phyloP scores from a whole-genome alignment of 768 basidiomycete species.

The Phaeotremella skinneri region DNA sequence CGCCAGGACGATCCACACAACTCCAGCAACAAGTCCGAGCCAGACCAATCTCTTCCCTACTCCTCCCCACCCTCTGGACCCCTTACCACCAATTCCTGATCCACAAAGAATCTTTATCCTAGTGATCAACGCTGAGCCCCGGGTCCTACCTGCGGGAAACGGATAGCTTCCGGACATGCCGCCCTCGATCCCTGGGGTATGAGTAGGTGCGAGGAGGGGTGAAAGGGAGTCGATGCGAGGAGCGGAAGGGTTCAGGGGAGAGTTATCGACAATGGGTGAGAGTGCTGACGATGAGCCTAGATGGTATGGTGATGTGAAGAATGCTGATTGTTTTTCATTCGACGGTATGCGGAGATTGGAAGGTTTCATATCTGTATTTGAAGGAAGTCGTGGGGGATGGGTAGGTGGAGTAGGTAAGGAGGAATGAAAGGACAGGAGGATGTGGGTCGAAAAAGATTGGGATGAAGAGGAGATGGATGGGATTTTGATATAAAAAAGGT shows the following conservation, averaged over 20 bases:
- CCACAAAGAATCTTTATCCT: neutral
- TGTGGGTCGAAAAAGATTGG: too few species aligned
- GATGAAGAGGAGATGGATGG: too few species aligned
- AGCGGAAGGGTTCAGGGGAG: neutral
- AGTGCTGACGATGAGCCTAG: conserved; percentile 1
- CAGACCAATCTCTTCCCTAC: conserved; percentile 6
- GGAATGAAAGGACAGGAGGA: neutral
- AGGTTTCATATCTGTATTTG: conserved; percentile 8
- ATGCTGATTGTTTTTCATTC: conserved; percentile 18
- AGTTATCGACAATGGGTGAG: conserved; percentile 18
- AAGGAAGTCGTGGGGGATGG: too few species aligned
- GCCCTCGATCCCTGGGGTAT: conserved; percentile 21
- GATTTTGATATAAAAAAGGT: too few species aligned
- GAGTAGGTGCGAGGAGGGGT: conserved; percentile 22
- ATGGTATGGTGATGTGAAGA: conserved; percentile 14
- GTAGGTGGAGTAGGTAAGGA: neutral
- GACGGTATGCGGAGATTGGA: conserved; percentile 20
- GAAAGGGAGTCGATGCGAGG: conserved; percentile 13
- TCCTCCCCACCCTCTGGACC: conserved; percentile 1
- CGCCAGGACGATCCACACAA: conserved; percentile 1
- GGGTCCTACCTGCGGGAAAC: conserved; percentile 8
- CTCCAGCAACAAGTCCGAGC: neutral
- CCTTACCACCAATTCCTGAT: neutral
- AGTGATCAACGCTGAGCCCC: neutral
- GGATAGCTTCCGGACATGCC: conserved; percentile 22